Evolutionary conservation across 2,329 filamentous ascomycete species (phyloP), one percentile per base, ranked within the genome.

Genomic region (Ramularia collo-cygni): DNA sequence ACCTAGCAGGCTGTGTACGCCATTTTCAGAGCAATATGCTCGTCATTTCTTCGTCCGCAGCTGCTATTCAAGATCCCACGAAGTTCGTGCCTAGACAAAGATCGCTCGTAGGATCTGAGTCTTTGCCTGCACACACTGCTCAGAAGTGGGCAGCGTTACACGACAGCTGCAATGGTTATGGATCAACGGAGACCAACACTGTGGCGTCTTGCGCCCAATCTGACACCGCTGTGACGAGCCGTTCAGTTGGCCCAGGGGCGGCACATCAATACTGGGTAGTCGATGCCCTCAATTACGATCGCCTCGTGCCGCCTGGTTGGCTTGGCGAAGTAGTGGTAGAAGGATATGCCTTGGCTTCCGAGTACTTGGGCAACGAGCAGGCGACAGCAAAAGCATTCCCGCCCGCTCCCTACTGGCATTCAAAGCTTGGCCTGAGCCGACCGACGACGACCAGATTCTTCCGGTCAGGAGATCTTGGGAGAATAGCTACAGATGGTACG

Each of bases 191-290:
- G 27, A 29, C 27, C n/a, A 29, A 29, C 27, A 29, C 27, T n/a
- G 27, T 29, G n/a, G 27, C 27, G 12, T n/a, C 27, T 29, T 29
- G 27, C 27, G n/a, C 12, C 15, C 27, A 12, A n/a, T 29, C 15
- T 14, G 15, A 14, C 27, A 29, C 7, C 15, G n/a, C 27, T 29
- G 27, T 29, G 27, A 14, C 27, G 27, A 29, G 27, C 15, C 27
- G 15, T 12, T 29, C 27, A 6, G 27, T 29, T 29, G 27, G 27
- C n/a, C 27, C 27, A 29, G 27, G 27, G 12, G 27, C 27, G 27
- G 27, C 27, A 8, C 27, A 29, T 29, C 27, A 29, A 29, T 29
- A 29, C 27, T 29, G 27, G 27, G 15, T 29, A 29, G 27, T 29
- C 27, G 27, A 29, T 29, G 27, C 27, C 15, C 15, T 29, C 12